phyloP scores from a whole-genome alignment of 1,284 basidiomycete genomes.

The Ustilago shanxiensis region DNA sequence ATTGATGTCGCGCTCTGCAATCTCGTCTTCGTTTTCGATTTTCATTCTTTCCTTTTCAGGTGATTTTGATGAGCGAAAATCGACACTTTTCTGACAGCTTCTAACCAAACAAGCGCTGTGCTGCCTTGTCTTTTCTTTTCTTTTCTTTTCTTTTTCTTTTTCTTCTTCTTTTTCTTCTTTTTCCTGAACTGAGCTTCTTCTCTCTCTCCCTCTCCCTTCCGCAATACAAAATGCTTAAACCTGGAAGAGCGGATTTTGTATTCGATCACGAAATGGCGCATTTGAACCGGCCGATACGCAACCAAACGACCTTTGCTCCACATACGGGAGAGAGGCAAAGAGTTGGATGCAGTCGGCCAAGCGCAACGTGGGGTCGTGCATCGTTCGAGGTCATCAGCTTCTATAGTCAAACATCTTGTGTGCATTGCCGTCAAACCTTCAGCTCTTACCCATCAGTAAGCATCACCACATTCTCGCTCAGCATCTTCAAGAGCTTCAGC shows the following conservation, averaged over 20 bases:
- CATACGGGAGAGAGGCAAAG: constrained; percentile 2
- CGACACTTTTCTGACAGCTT: not conserved
- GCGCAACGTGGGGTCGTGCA: not conserved
- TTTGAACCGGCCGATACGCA: constrained; percentile 14
- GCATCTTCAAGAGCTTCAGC: not conserved
- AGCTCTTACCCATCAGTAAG: not conserved
- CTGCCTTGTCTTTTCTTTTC: not conserved
- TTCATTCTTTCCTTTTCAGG: not conserved
- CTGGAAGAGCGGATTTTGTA: constrained; percentile 5
- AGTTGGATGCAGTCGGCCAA: constrained; percentile 2
- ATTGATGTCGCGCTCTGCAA: not conserved
- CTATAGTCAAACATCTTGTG: not conserved
- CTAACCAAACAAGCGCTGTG: not conserved
- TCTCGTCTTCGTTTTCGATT: not conserved
- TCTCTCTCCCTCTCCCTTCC: too few relatives aligned
- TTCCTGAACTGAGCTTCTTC: not conserved
- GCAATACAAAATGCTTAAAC: not conserved
- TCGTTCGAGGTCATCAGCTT: constrained; percentile 8
- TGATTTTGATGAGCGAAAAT: not conserved
- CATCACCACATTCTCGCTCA: not conserved
- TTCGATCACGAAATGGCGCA: constrained; percentile 17
- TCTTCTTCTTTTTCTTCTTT: not conserved
- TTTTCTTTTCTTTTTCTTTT: not conserved
- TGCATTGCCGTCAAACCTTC: constrained; percentile 10
- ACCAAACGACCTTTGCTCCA: constrained; percentile 3